Conservation (phyloP, 2,329 filamentous ascomycete species). For the Dothistroma pini region DNA sequence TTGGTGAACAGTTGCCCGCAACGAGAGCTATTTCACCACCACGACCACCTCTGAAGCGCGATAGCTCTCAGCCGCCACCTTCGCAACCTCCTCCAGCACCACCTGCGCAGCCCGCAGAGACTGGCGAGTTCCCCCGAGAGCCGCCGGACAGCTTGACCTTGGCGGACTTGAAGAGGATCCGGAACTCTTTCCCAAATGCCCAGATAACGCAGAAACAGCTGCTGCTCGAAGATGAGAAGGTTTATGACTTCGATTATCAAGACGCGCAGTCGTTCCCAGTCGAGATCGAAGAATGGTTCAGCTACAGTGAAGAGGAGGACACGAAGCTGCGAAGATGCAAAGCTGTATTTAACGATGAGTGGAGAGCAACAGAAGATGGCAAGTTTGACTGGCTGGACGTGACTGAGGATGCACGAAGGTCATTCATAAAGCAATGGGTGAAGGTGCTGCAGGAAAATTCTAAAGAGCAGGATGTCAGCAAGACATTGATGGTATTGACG, state of each 20-base stretch:
- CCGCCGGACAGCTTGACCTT: constrained; percentile 46
- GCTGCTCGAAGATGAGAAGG: constrained; percentile 30
- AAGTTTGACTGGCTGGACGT: constrained; percentile 64
- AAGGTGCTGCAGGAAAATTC: constrained; percentile 35
- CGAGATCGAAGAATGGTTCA: constrained; percentile 97
- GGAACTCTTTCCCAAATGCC: constrained; percentile 42
- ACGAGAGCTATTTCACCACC: constrained; percentile 19
- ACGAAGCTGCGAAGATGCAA: constrained; percentile 72
- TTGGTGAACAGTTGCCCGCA: constrained; percentile 20
- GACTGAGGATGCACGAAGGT: constrained; percentile 52
- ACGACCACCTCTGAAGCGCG: constrained; percentile 41
- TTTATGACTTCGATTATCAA: constrained; percentile 72
- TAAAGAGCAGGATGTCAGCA: constrained; percentile 31
- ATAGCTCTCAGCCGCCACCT: constrained; percentile 41
- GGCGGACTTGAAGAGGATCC: constrained; percentile 45
- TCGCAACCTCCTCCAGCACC: constrained; percentile 42
- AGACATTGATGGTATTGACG: constrained; percentile 42
- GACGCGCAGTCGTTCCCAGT: constrained; percentile 63
- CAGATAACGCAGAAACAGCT: constrained; percentile 33
- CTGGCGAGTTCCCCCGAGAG: constrained; percentile 31
- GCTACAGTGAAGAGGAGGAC: constrained; percentile 83
- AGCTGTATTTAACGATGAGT: constrained; percentile 72
- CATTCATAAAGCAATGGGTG: constrained; percentile 53
- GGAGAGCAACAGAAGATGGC: constrained; percentile 47
- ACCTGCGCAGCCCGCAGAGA: constrained; percentile 35